A percentile compares a stretch with the other conserved stretches of the same genome.
phyloP scores from a whole-genome alignment of 2,329 filamentous ascomycete species.

The Ceratocystis ficicola region DNA sequence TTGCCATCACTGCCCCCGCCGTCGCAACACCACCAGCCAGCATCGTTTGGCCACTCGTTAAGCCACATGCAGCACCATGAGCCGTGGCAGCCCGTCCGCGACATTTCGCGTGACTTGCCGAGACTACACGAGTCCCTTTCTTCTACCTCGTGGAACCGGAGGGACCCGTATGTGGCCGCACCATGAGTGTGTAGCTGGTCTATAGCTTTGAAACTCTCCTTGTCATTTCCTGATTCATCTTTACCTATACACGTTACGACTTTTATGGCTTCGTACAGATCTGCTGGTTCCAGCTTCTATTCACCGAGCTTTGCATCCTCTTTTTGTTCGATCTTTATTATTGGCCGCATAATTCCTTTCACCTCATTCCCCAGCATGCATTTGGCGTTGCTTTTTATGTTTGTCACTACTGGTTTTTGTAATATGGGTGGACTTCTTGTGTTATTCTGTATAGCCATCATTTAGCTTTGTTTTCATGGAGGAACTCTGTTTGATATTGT shows the following conservation, averaged over 20 bases:
- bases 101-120: conserved; percentile 3
- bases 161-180: conserved; percentile 9
- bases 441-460: background rate
- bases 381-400: conserved; percentile 11
- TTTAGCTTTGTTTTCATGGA: conserved; percentile 6
- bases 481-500: conserved; percentile 9
- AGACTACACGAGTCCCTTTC: conserved; percentile 12
- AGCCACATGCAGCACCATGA: conserved; percentile 26
- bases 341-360: background rate
- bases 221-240: background rate
- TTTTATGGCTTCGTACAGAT: conserved; percentile 7
- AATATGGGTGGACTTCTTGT: background rate
- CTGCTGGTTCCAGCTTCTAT: conserved; percentile 6
- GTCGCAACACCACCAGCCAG: background rate
- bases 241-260: background rate
- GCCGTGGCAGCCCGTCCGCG: conserved; percentile 25
- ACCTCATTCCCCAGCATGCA: background rate
- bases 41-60: background rate
- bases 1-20: background rate
- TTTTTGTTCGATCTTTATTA: background rate
- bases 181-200: background rate
- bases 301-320: background rate
- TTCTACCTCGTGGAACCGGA: conserved; percentile 6
- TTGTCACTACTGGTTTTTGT: background rate
- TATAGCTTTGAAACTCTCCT: background rate